Conservation (phyloP, 805 yeast species). For the Wickerhamiella kazuoi region DNA sequence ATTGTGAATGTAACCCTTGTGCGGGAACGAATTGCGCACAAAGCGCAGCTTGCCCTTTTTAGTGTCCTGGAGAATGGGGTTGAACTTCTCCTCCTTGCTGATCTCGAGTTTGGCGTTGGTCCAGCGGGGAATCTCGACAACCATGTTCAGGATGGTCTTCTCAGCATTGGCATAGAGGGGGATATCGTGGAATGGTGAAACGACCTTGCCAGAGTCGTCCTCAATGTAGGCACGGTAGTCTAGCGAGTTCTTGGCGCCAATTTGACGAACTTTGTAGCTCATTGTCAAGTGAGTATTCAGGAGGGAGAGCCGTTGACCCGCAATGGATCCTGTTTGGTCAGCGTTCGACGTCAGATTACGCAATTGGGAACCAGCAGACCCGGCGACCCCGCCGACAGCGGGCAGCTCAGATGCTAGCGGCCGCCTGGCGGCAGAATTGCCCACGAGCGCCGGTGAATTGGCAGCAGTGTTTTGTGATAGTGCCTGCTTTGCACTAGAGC, state of each 20-base stretch:
- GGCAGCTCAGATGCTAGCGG: background rate
- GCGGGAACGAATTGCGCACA: conserved; percentile 96
- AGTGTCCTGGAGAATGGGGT: conserved; percentile 94
- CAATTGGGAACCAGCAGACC: background rate
- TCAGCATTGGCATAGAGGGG: conserved; percentile 89
- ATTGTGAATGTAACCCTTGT: conserved; percentile 95
- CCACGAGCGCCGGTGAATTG: too few species aligned
- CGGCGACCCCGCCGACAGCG: background rate
- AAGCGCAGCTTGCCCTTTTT: conserved; percentile 93
- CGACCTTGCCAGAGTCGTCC: conserved; percentile 57
- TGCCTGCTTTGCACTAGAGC: too few species aligned
- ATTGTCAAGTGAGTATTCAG: conserved; percentile 10
- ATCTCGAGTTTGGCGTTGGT: conserved; percentile 93
- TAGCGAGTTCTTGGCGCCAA: conserved; percentile 90
- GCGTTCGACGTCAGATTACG: background rate
- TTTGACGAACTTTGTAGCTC: conserved; percentile 69
- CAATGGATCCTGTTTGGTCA: background rate
- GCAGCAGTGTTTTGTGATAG: too few species aligned
- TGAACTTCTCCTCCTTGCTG: conserved; percentile 62
- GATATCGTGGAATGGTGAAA: conserved; percentile 89
- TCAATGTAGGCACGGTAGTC: conserved; percentile 86
- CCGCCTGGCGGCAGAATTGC: too few species aligned
- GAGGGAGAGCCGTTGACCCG: conserved; percentile 4
- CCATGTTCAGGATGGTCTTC: conserved; percentile 70
- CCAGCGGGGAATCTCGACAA: conserved; percentile 98